Evolutionary conservation across 345 rosid species (phyloP).

Genomic region (Isatis tinctoria): DNA sequence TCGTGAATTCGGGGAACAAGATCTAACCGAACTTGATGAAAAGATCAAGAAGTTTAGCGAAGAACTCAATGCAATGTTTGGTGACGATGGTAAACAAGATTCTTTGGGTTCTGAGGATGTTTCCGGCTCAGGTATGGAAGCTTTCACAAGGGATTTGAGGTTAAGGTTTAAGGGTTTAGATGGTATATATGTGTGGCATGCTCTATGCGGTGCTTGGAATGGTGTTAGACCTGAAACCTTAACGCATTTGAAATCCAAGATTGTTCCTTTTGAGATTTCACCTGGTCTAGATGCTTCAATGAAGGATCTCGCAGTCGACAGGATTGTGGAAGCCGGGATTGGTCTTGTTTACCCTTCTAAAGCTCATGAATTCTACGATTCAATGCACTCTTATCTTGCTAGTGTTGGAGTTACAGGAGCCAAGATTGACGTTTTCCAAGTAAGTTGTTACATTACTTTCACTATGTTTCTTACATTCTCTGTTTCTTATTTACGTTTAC

Average conservation of each 20-base stretch:
- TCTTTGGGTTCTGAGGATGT: constrained; percentile 7
- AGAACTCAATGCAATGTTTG: constrained; percentile 50
- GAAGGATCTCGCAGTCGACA: constrained; percentile 77
- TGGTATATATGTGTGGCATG: constrained; percentile 73
- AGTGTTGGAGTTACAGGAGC: constrained; percentile 65
- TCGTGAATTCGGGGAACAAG: constrained; percentile 31
- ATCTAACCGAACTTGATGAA: constrained; percentile 29
- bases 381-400: constrained; percentile 84
- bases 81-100: constrained; percentile 27
- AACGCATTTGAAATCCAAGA: constrained; percentile 46
- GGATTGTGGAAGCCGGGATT: constrained; percentile 65
- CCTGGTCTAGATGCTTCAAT: constrained; percentile 60
- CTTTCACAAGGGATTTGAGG: constrained; percentile 65
- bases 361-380: constrained; percentile 59
- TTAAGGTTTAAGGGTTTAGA: constrained; percentile 54
- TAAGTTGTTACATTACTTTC: constrained; percentile 31
- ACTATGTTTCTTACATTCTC: neutral
- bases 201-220: constrained; percentile 90
- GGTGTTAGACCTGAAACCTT: constrained; percentile 64
- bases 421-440: constrained; percentile 85
- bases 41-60: constrained; percentile 41
- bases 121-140: constrained; percentile 45
- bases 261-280: constrained; percentile 43
- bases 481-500: neutral
- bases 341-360: constrained; percentile 73